A percentile compares a stretch with the other conserved stretches of the same genome.
These are phyloP conservation scores for Straminergon stramineum DNA, from an alignment of 225 moss, liverwort and hornwort genomes.

Conservation along the genomic window DNA sequence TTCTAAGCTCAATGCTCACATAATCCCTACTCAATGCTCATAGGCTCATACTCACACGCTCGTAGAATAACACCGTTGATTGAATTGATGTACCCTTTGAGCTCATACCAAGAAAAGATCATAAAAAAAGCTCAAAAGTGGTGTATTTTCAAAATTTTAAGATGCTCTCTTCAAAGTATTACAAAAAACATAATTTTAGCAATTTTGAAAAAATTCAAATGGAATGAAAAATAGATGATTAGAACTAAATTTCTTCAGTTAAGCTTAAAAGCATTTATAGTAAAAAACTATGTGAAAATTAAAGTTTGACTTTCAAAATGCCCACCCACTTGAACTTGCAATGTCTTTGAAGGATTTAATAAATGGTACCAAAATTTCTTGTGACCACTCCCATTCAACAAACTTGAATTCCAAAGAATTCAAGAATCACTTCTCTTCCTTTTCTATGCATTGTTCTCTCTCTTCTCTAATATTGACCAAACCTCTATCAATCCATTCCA, in stretches of 20 bases:
- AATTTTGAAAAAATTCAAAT: too few species aligned
- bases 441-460: accelerated
- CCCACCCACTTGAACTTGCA: neutral
- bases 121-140: too few species aligned
- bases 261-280: neutral
- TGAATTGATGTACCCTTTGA: neutral
- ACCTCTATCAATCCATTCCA: accelerated
- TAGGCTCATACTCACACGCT: too few species aligned
- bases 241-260: too few species aligned
- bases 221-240: too few species aligned
- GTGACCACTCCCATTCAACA: neutral
- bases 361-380: neutral
- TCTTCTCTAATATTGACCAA: neutral
- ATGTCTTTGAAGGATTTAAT: neutral
- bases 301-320: neutral
- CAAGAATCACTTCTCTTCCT: accelerated
- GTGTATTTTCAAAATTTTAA: too few species aligned
- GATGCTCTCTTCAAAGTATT: too few species aligned
- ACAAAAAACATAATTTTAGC: too few species aligned
- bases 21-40: too few species aligned
- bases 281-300: neutral
- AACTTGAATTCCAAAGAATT: accelerated
- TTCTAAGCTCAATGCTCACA: too few species aligned
- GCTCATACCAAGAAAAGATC: neutral
- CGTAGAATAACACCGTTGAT: too few species aligned